Evolutionary conservation across 2,329 filamentous ascomycete species (phyloP).

Genomic region (Colletotrichum australisinense): DNA sequence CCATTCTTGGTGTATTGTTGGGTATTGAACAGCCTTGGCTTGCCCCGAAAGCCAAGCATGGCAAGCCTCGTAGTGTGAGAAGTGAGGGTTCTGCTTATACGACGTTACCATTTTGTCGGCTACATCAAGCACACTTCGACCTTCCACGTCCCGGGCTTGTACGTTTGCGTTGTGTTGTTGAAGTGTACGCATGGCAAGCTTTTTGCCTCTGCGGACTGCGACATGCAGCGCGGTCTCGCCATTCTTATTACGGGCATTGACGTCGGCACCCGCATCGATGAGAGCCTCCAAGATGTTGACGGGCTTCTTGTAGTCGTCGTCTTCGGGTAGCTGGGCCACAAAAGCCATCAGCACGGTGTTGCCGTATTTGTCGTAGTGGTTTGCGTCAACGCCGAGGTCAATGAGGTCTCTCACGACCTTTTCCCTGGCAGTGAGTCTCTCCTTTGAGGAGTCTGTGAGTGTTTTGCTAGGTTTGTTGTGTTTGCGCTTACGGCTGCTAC

Average conservation of each 20-base stretch:
- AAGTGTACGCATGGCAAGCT: conserved; percentile 61
- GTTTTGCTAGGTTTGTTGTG: conserved; percentile 48
- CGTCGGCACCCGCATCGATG: conserved; percentile 52
- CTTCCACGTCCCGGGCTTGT: conserved; percentile 56
- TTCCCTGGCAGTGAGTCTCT: conserved; percentile 44
- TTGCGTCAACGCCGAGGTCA: conserved; percentile 54
- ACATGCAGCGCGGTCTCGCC: conserved; percentile 68
- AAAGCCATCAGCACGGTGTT: conserved; percentile 69
- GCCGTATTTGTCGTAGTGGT: conserved; percentile 64
- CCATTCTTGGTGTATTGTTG: conserved; percentile 56
- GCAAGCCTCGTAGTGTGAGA: conserved; percentile 58
- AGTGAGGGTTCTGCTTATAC: conserved; percentile 46
- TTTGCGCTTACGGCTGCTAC: conserved; percentile 49
- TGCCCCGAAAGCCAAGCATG: conserved; percentile 57
- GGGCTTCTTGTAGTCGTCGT: conserved; percentile 61
- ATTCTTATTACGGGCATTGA: conserved; percentile 63
- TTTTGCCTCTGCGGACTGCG: conserved; percentile 63
- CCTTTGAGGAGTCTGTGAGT: conserved; percentile 46
- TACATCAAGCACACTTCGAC: conserved; percentile 58
- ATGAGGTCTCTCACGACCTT: conserved; percentile 46
- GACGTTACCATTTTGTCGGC: conserved; percentile 53
- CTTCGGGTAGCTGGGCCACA: conserved; percentile 59
- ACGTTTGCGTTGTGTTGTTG: conserved; percentile 60
- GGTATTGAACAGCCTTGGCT: conserved; percentile 49
- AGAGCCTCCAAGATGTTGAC: conserved; percentile 57